Base-by-base conservation (phyloP, 441 rosid genomes). In the Euphorbia celastroides region DNA sequence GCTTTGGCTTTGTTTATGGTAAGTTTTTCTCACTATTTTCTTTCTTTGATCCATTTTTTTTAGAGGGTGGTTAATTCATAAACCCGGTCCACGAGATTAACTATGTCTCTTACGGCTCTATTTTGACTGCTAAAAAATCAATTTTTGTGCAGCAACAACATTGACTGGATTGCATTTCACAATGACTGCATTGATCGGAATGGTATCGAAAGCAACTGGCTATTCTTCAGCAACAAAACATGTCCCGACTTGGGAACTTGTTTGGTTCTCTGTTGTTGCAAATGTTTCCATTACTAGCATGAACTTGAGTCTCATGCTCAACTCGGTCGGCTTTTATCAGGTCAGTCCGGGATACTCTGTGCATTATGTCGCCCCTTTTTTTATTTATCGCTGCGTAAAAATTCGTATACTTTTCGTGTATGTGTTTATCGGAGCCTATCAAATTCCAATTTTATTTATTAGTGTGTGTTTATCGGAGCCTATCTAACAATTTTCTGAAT, bases 261-360 rank as follows among this genome's bases (percentile, higher is more conserved):
- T 94, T 54, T 91, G 96, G 96, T 94, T 94, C 73, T 88, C 96
- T 1, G 20, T 89, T 19, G 86, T 91, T 38, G 99, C 97, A 34
- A 94, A 94, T 62, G 67, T 75, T 22, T 94, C 99, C 3, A 91
- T 94, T 64, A 79, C 92, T 0, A 93, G 89, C 65, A 94, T 94
- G 99, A 94, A 94, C 80, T 76, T 94, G 46, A 94, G 99, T 51
- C 96, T 94, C 76, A 89, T 94, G 99, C 82, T 89, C 68, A 94
- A 94, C 80, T 94, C 97, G 22, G 97, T 94, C 51, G 99, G 96
- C 4, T 91, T 93, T 76, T 93, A 93, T 67, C 99, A 93, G 80
- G 99, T 88, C 61, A n/a, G n/a, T n/a, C n/a, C n/a, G n/a, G n/a
- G n/a, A n/a, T n/a, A n/a, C n/a, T n/a, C n/a, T n/a, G n/a, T n/a